Base-by-base conservation (phyloP, 352 stramenopile genomes). In the Chrysophaeum taylorii region DNA sequence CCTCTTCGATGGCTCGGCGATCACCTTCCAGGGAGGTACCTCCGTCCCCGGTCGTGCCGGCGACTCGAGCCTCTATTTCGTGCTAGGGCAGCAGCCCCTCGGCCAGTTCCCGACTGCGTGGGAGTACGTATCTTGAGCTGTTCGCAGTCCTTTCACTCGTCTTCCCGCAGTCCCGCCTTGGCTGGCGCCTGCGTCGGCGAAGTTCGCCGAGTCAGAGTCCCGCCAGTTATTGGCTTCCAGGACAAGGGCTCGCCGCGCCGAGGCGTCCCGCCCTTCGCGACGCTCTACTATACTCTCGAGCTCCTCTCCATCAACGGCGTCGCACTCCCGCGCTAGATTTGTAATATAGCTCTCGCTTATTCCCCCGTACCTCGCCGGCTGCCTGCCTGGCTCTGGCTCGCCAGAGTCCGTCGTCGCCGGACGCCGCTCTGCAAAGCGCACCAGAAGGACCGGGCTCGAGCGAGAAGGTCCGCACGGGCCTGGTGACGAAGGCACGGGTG, bases 281-380 rank as follows among this genome's bases (percentile, higher is more conserved):
- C 7, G 33, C 57, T 66, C 33, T 9, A 45, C 31, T 66, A 66
- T 36, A 45, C 27, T 5, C 2, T 66, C 31, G 14, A 66, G 57
- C 33, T 66, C 33, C 31, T 66, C 57, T 27, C 14, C 33, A 66
- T 66, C 57, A 66, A 66, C 57, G 31, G 57, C 33, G 45, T 38
- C 57, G 27, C 7, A 2, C 57, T 38, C 14, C 33, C 57, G 33
- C 57, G 57, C 23, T 66, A 66, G 18, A 61, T 25, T 61, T 60
- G n/a, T 33, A 60, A 60, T 25, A 5, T 60, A n/a, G 25, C 5
- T 23, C n/a, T n/a, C n/a, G n/a, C n/a, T n/a, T n/a, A n/a, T n/a
- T n/a, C n/a, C n/a, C n/a, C n/a, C n/a, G n/a, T n/a, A n/a, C n/a
- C n/a, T n/a, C n/a, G n/a, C n/a, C n/a, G n/a, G n/a, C n/a, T n/a